Percentiles rank a stretch among this genome's conserved stretches.
Conservation (phyloP, 140 eudicot genomes). For the Erigeron philadelphicus region DNA sequence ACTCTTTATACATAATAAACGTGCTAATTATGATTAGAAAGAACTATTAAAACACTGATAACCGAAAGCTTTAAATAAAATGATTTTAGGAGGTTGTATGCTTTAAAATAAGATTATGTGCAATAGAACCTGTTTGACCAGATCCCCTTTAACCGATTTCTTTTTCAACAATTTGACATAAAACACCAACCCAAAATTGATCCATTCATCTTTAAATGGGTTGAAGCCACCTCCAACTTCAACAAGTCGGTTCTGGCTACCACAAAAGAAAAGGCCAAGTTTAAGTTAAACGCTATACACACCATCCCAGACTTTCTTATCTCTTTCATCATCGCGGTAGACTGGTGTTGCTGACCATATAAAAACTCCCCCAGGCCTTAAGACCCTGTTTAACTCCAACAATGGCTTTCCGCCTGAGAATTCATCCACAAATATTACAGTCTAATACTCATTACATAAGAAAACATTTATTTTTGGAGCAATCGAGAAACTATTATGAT, state of each 20-base stretch:
- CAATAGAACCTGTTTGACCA: background rate
- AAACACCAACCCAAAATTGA: background rate
- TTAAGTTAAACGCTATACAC: slow-evolving; percentile 22
- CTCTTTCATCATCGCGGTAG: slow-evolving; percentile 62
- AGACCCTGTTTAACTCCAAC: slow-evolving; percentile 79
- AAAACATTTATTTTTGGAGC: background rate
- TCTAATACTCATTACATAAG: slow-evolving; percentile 2
- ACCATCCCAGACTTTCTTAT: slow-evolving; percentile 74
- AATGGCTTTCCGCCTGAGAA: slow-evolving; percentile 86
- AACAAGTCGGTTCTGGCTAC: background rate
- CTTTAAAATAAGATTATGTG: background rate
- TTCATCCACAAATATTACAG: slow-evolving; percentile 13
- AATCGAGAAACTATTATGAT: background rate
- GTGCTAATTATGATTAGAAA: background rate
- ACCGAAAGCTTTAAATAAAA: background rate
- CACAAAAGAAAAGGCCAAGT: background rate
- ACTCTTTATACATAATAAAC: background rate
- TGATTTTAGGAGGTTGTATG: background rate
- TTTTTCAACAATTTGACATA: background rate
- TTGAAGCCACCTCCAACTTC: background rate
- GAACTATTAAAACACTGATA: background rate
- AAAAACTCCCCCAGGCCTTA: slow-evolving; percentile 98
- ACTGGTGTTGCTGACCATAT: slow-evolving; percentile 99
- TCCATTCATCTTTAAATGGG: background rate
- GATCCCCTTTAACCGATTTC: background rate